A percentile compares a stretch with the other conserved stretches of the same genome.
These are phyloP conservation scores for Phaffia tasmanica DNA, from an alignment of 768 basidiomycete species.

Conservation along the genomic window DNA sequence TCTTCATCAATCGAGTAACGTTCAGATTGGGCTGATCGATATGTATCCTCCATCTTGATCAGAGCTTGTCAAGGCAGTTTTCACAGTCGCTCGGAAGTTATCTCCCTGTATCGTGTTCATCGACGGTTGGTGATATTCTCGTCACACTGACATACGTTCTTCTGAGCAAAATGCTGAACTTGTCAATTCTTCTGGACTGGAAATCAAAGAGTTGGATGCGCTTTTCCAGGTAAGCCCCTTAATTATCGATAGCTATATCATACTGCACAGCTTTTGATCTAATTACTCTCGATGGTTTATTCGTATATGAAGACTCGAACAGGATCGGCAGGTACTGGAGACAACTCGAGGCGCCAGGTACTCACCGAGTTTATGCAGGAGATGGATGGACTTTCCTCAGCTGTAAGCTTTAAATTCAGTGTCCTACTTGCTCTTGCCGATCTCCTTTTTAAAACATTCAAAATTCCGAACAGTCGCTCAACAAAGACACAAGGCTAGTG, in stretches of 20 bases:
- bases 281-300: too few species aligned
- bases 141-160: too few species aligned
- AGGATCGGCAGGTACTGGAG: background rate
- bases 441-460: too few species aligned
- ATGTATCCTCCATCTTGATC: background rate
- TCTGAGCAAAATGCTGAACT: too few species aligned
- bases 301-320: too few species aligned
- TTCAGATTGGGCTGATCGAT: background rate
- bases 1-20: too few species aligned
- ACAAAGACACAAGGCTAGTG: constrained; percentile 66
- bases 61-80: constrained; percentile 61
- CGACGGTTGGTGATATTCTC: constrained; percentile 44
- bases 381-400: constrained; percentile 68
- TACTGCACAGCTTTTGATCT: too few species aligned
- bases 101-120: constrained; percentile 89
- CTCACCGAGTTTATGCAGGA: constrained; percentile 44
- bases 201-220: too few species aligned
- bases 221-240: too few species aligned
- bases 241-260: too few species aligned
- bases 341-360: background rate
- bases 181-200: too few species aligned
- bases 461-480: constrained; percentile 38
- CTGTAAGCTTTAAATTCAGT: constrained; percentile 32
- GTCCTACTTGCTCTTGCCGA: too few species aligned
- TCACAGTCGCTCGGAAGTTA: constrained; percentile 69